These are phyloP conservation scores for Sequoiadendron giganteum DNA, from an alignment of 75 land plant genomes.

Conservation along the genomic window DNA sequence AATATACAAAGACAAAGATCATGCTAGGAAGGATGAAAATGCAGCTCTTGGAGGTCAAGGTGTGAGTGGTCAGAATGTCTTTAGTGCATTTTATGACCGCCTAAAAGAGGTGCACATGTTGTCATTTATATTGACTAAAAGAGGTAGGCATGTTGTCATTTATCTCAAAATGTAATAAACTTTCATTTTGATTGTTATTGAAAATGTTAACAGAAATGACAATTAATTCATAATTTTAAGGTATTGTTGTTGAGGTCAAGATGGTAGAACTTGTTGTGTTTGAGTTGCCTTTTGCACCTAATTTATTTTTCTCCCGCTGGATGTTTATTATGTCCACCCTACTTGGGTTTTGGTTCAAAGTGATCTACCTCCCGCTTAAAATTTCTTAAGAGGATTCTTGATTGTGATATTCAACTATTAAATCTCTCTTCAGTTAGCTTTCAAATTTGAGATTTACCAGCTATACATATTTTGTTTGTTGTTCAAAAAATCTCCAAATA, in stretches of 20 bases:
- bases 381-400: neutral
- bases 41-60: conserved; percentile 90
- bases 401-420: too few relatives aligned
- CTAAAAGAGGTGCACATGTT: conserved; percentile 75
- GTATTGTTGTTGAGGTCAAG: neutral
- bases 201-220: neutral
- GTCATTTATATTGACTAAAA: neutral
- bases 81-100: conserved; percentile 88
- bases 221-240: neutral
- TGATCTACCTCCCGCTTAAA: neutral
- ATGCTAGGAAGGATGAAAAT: conserved; percentile 89
- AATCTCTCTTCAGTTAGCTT: too few relatives aligned
- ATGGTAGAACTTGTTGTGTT: neutral
- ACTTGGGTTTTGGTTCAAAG: neutral
- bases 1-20: conserved; percentile 85
- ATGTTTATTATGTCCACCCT: neutral
- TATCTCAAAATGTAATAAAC: too few relatives aligned
- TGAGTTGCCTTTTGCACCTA: neutral
- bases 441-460: too few relatives aligned
- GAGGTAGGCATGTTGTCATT: too few relatives aligned
- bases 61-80: conserved; percentile 58
- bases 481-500: too few relatives aligned
- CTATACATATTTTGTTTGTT: too few relatives aligned
- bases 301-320: neutral
- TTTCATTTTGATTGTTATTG: too few relatives aligned